A percentile compares a stretch with the other conserved stretches of the same genome.
phyloP scores from a whole-genome alignment of 352 stramenopile genomes.

The Phytophthora meadii region DNA sequence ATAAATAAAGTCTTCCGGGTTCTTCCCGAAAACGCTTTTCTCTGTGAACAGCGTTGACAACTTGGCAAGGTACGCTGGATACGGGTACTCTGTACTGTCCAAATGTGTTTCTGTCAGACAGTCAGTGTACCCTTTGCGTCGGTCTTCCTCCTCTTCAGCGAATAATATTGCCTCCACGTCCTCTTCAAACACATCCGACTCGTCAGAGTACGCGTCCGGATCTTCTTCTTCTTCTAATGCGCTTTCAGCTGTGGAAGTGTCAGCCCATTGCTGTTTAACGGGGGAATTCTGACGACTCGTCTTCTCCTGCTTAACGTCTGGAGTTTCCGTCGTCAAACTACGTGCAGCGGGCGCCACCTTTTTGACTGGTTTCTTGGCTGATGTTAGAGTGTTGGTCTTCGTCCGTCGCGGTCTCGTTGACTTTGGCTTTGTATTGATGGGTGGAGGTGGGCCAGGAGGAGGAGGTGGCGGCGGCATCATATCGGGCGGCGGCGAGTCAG shows the following conservation, averaged over 20 bases:
- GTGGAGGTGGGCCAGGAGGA: slow-evolving; percentile 41
- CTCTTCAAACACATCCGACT: slow-evolving; percentile 83
- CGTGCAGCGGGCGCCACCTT: slow-evolving; percentile 5
- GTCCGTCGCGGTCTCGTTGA: slow-evolving; percentile 11
- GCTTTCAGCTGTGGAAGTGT: slow-evolving; percentile 11
- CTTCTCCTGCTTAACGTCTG: slow-evolving; percentile 4
- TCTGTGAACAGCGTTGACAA: slow-evolving; percentile 64
- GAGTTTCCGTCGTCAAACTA: neutral
- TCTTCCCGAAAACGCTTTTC: slow-evolving; percentile 65
- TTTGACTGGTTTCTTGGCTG: slow-evolving; percentile 17
- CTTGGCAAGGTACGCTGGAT: slow-evolving; percentile 66
- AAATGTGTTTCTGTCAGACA: slow-evolving; percentile 61
- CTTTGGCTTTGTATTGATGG: slow-evolving; percentile 36
- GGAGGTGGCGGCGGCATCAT: slow-evolving; percentile 26
- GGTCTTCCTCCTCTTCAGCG: slow-evolving; percentile 55
- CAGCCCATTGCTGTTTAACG: slow-evolving; percentile 13
- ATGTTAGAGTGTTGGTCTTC: slow-evolving; percentile 19
- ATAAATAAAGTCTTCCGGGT: slow-evolving; percentile 76
- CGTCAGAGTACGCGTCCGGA: slow-evolving; percentile 53
- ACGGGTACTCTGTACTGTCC: slow-evolving; percentile 53
- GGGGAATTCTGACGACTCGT: slow-evolving; percentile 13
- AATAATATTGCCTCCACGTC: slow-evolving; percentile 73
- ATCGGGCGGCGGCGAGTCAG: slow-evolving; percentile 31
- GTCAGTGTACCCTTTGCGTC: slow-evolving; percentile 52
- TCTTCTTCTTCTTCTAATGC: slow-evolving; percentile 42